These are phyloP conservation scores for Trichoderma gamsii DNA, from an alignment of 495 filamentous ascomycete genomes.

Conservation along the genomic window DNA sequence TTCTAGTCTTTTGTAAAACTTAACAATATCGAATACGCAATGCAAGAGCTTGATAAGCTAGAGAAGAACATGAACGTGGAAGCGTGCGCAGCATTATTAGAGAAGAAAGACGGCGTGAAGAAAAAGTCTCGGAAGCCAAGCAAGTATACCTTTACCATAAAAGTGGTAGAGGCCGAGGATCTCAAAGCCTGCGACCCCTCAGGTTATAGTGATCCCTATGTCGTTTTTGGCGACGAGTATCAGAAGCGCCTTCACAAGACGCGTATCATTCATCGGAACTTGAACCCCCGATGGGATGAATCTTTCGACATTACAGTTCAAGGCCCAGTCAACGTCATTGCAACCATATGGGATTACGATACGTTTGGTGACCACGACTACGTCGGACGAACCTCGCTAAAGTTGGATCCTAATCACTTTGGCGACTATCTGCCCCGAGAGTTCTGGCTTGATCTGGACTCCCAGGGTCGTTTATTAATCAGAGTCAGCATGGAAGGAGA, in stretches of 20 bases:
- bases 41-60: slow-evolving; percentile 81
- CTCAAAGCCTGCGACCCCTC: slow-evolving; percentile 94
- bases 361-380: slow-evolving; percentile 96
- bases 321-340: slow-evolving; percentile 87
- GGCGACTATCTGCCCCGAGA: slow-evolving; percentile 90
- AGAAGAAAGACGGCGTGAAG: slow-evolving; percentile 48
- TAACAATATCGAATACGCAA: slow-evolving; percentile 94
- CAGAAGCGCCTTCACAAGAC: slow-evolving; percentile 97
- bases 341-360: slow-evolving; percentile 98
- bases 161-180: slow-evolving; percentile 98
- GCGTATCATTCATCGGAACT: slow-evolving; percentile 78
- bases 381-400: slow-evolving; percentile 87
- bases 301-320: slow-evolving; percentile 91
- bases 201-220: slow-evolving; percentile 92
- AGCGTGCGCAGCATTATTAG: slow-evolving; percentile 76
- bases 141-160: slow-evolving; percentile 97
- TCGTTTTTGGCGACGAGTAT: slow-evolving; percentile 94
- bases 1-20: slow-evolving; percentile 88
- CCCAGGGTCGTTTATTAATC: slow-evolving; percentile 82
- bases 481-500: slow-evolving; percentile 98
- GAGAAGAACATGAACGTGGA: slow-evolving; percentile 92
- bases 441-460: slow-evolving; percentile 96
- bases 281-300: slow-evolving; percentile 98
- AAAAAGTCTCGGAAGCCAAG: slow-evolving; percentile 52
- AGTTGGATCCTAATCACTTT: slow-evolving; percentile 91